Evolutionary conservation across 805 yeast species (phyloP), one percentile per base, ranked within the genome.

Genomic region (Candida boleticola): DNA sequence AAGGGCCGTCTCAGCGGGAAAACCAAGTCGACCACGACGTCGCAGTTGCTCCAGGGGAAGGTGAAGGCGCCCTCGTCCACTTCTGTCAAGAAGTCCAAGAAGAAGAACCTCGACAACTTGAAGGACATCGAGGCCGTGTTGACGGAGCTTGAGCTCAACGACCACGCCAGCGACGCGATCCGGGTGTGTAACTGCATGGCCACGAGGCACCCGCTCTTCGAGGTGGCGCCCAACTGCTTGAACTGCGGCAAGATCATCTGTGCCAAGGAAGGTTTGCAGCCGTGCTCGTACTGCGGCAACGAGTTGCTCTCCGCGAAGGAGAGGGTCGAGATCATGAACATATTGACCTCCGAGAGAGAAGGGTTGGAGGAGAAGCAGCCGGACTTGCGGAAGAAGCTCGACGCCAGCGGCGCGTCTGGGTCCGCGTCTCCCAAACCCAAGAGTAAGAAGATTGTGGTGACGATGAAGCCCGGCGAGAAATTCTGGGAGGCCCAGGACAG

Each of bases 241-340:
- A 82, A 85, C 45, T 93, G 99, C 60, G 99, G 99, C 9, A 87
- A 89, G 60, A 87, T 93, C 32, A 87, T 93, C 2, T 93, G 99
- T 66, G 74, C 76, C 3, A 83, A 82, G 51, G 98, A 93, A 57
- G 98, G 98, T 0, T 66, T 88, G 19, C 93, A 90, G 45, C 93
- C 93, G 3, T 93, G 99, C 56, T 76, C 93, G 2, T 85, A 65
- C 47, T 93, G 99, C 66, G 87, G 89, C 0, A 58, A 72, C 20
- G 84, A 80, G 26, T 63, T 93, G 32, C 68, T 93, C 16, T 72
- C 80, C 4, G 57, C 63, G 9, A 75, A 74, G n/a, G 96, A 90
- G 49, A 74, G 79, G 52, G 47, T 54, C 3, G 80, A 78, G 40
- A 82, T 88, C 30, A 62, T 76, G 22, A 63, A 73, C 4, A 59